Conservation (phyloP, 495 filamentous ascomycete species). For the Oidiodendron maius region DNA sequence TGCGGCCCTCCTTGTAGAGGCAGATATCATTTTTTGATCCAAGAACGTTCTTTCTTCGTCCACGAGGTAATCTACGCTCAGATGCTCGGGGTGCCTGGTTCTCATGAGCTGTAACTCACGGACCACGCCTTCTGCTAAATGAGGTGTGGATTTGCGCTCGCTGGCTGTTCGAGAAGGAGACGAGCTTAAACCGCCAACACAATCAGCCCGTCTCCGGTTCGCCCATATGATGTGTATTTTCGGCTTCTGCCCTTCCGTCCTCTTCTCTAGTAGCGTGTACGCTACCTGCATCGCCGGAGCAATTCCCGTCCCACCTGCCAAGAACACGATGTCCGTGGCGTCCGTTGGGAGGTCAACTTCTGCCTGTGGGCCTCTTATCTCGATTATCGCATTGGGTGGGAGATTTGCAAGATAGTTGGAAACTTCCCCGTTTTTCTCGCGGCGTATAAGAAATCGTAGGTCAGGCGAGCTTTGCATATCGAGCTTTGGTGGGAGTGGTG, state of each 20-base stretch:
- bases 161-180: too few relatives aligned
- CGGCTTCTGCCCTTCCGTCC: conserved; percentile 19
- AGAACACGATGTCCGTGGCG: conserved; percentile 55
- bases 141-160: conserved; percentile 14
- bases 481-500: conserved; percentile 61
- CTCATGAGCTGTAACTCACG: conserved; percentile 56
- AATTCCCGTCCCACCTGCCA: conserved; percentile 92
- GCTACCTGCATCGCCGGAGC: conserved; percentile 82
- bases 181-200: conserved; percentile 33
- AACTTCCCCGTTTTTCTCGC: conserved; percentile 51
- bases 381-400: conserved; percentile 51
- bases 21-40: conserved; percentile 37
- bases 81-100: conserved; percentile 41
- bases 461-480: conserved; percentile 26
- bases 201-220: conserved; percentile 53
- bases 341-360: conserved; percentile 57
- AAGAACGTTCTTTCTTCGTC: conserved; percentile 72
- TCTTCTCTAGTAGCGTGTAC: conserved; percentile 43
- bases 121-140: conserved; percentile 36
- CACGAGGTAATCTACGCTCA: conserved; percentile 66
- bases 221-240: conserved; percentile 64
- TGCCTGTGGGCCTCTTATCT: conserved; percentile 70
- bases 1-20: conserved; percentile 5
- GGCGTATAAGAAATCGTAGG: conserved; percentile 50
- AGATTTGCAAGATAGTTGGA: conserved; percentile 49